Evolutionary conservation across 176 grass and related monocot genomes (phyloP).

Genomic region (Juncus inflexus): DNA sequence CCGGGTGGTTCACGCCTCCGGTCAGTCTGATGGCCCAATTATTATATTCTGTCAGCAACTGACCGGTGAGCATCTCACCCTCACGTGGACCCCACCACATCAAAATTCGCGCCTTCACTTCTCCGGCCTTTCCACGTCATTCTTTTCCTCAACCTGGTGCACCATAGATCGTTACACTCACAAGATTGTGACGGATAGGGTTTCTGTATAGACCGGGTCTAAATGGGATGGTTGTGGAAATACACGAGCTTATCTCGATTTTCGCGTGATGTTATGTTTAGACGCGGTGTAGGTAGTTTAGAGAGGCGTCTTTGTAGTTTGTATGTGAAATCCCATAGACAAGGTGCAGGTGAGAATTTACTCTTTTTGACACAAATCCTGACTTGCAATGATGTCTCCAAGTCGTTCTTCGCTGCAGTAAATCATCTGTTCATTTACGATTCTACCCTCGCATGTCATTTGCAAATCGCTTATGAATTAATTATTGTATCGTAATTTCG

Average conservation of each 20-base stretch:
- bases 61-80: constrained; percentile 18
- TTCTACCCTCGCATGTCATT: neutral
- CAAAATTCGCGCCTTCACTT: constrained; percentile 23
- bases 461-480: too few relatives aligned
- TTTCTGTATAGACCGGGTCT: neutral
- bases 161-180: too few relatives aligned
- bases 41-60: constrained; percentile 31
- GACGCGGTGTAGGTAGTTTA: neutral
- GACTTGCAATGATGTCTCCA: constrained; percentile 20
- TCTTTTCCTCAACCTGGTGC: too few relatives aligned
- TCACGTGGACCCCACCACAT: constrained; percentile 18
- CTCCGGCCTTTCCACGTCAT: neutral
- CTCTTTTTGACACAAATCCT: constrained; percentile 10
- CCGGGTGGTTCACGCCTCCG: neutral
- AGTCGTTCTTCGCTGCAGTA: constrained; percentile 30
- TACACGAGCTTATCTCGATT: constrained; percentile 3
- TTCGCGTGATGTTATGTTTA: neutral
- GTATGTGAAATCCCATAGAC: neutral
- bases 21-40: constrained; percentile 12
- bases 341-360: neutral
- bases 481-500: too few relatives aligned
- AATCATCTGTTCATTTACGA: neutral
- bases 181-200: neutral
- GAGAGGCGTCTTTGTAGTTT: neutral
- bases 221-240: neutral